Evolutionary conservation across 108 stramenopile species (phyloP).

Genomic region (Cyclotella kingstonii): DNA sequence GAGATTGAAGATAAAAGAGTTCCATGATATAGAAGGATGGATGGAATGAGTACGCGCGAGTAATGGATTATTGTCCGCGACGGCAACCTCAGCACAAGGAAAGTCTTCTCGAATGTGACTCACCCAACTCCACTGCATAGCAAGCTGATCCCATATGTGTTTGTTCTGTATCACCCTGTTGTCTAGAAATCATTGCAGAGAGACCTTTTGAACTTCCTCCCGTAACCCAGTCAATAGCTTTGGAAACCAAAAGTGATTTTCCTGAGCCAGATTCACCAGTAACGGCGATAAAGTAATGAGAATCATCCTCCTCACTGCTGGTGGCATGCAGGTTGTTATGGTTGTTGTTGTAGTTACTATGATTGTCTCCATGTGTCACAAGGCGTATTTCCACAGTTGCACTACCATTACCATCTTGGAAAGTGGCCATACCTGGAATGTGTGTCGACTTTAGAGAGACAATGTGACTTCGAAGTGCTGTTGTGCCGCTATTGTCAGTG

Average conservation of each 20-base stretch:
- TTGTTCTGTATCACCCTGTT: neutral
- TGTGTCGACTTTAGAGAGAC: too few species aligned
- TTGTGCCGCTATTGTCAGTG: too few species aligned
- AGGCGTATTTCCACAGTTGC: too few species aligned
- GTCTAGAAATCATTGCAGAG: constrained; percentile 17
- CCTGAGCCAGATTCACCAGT: constrained; percentile 51
- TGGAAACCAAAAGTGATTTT: constrained; percentile 68
- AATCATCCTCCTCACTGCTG: neutral
- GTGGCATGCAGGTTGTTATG: too few species aligned
- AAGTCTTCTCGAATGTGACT: constrained; percentile 6
- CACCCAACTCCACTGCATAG: constrained; percentile 43
- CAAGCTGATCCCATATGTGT: neutral
- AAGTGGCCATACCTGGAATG: too few species aligned
- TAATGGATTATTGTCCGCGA: too few species aligned
- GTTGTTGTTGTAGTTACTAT: too few species aligned
- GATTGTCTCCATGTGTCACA: too few species aligned
- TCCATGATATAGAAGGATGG: neutral
- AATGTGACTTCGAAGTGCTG: too few species aligned
- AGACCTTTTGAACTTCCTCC: constrained; percentile 60
- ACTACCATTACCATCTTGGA: too few species aligned
- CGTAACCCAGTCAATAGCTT: constrained; percentile 54
- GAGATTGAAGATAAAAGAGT: neutral
- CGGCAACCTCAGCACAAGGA: neutral
- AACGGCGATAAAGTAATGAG: constrained; percentile 20
- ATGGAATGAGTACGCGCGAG: too few species aligned